Conservation (phyloP, 768 basidiomycete genomes). For the Lanmaoa rubissima region DNA sequence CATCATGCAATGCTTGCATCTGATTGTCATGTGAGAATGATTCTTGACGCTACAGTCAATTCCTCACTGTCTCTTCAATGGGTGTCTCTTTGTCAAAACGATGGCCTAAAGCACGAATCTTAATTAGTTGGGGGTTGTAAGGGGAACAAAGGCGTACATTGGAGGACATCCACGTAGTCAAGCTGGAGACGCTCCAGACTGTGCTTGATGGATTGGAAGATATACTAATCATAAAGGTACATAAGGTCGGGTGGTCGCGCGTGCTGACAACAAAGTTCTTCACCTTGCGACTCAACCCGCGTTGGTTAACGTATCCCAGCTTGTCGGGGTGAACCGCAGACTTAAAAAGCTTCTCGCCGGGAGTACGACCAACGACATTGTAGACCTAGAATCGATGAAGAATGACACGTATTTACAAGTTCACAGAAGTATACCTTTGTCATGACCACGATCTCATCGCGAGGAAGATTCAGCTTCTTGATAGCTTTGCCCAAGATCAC, state of each 20-base stretch:
- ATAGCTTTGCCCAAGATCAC: constrained; percentile 1
- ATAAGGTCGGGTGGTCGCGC: not conserved
- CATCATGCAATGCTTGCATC: constrained; percentile 2
- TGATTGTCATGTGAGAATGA: not conserved
- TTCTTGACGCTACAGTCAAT: not conserved
- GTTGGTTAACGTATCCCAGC: constrained; percentile 1
- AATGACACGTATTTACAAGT: not conserved
- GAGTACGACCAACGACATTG: not conserved
- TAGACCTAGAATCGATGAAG: not conserved
- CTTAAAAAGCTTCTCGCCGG: not conserved
- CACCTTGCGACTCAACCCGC: constrained; percentile 2
- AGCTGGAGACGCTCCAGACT: constrained; percentile 1
- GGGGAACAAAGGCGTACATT: not conserved
- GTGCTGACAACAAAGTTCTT: constrained; percentile 38
- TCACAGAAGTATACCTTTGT: not conserved
- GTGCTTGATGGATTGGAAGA: constrained; percentile 1
- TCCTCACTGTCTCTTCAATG: not conserved
- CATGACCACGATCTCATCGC: constrained; percentile 2
- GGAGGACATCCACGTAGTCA: constrained; percentile 1
- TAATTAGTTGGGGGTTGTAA: not conserved
- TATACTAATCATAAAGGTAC: not conserved
- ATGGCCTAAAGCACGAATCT: not conserved
- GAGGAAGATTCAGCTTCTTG: not conserved
- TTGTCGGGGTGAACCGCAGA: constrained; percentile 1
- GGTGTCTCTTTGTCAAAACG: constrained; percentile 1